These are phyloP conservation scores for Malassezia nana DNA, from an alignment of 1,284 basidiomycete genomes.

Conservation along the genomic window DNA sequence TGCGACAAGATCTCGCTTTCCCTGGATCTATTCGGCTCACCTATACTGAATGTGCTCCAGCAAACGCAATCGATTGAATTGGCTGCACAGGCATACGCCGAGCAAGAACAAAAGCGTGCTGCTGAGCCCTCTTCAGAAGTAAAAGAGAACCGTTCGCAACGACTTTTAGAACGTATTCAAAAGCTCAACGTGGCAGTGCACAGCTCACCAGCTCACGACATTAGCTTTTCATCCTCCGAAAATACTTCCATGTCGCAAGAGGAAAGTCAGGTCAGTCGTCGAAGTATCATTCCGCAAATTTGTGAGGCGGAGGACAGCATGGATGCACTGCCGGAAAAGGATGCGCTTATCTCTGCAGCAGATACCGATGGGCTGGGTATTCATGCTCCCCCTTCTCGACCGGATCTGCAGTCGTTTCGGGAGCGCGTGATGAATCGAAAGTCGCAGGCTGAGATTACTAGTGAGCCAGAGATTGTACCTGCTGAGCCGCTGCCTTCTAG, in stretches of 20 bases:
- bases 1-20: background rate
- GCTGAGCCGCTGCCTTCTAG: background rate
- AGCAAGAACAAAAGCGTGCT: background rate
- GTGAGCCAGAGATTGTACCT: background rate
- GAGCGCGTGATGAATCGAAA: conserved; percentile 2
- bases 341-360: background rate
- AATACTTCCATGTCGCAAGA: background rate
- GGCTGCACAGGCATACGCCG: background rate
- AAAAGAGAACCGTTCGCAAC: background rate
- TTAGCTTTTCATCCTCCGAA: background rate
- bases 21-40: background rate
- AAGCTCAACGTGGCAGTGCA: background rate
- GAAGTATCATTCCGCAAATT: background rate
- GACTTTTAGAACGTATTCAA: background rate
- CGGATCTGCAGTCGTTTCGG: conserved; percentile 3
- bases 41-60: background rate
- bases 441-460: background rate
- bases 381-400: background rate
- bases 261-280: background rate
- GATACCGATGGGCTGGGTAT: background rate
- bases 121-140: background rate
- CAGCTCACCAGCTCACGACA: background rate
- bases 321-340: background rate
- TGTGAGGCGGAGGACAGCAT: background rate
- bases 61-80: background rate